Base-by-base conservation (phyloP, 1,284 basidiomycete genomes). In the Apiotrichum gracile region DNA sequence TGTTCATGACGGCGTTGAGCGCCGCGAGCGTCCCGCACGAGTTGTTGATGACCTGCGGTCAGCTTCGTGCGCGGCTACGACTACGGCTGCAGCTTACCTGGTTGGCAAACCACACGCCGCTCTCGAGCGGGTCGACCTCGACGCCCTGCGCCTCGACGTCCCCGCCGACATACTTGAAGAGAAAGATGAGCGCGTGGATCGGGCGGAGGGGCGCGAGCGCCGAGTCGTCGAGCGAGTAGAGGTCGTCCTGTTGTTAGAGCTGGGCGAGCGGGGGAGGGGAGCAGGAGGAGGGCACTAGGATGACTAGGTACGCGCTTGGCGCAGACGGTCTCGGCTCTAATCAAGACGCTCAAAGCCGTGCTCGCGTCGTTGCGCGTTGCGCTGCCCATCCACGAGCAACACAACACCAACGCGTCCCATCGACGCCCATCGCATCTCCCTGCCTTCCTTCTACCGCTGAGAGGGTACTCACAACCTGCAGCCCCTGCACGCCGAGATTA, bases 21-120 rank as follows among this genome's bases (percentile, higher is more conserved):
- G 96, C 88, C 1, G 92, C 91, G 40, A 97, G 79, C 14, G 91
- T 92, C 14, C 89, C 91, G 66, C 91, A 94, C 5, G 89, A 88
- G 65, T 96, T 96, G 77, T 92, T 91, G 63, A 94, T 90, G 46
- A 90, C 88, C 70, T 78, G n/a, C 19, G 37, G 44, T 35, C 1
- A 34, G 33, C 31, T 10, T 10, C 4, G 31, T 31, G 31, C 3
- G 9, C n/a, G n/a, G n/a, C n/a, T n/a, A n/a, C n/a, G n/a, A 41
- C 39, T 1, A 25, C 24, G 24, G 14, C 22, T 19, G n/a, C 25
- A n/a, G 54, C 72, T 54, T 45, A 75, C 76, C 74, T 93, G 90
- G 66, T 91, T 87, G 1, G 88, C 88, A 69, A 92, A 93, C 76
- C 91, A 92, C 8, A 90, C 88, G 6, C 86, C 80, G 41, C 79